Evolutionary conservation across 495 filamentous ascomycete genomes (phyloP).

Genomic region (Penicillium pancosmium): DNA sequence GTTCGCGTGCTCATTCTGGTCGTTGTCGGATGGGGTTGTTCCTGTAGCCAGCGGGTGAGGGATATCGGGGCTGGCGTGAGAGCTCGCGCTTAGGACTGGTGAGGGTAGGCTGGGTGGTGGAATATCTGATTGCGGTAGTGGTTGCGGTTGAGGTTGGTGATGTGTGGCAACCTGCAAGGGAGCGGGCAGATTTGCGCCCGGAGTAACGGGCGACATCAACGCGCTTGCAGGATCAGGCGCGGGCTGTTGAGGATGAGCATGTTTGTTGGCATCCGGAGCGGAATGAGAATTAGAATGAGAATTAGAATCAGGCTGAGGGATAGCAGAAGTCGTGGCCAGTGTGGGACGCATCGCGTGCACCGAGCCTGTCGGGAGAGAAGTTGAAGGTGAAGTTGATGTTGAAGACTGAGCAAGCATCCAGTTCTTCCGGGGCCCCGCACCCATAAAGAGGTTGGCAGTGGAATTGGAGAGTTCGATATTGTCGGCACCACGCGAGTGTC

Average conservation of each 20-base stretch:
- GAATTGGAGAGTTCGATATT: constrained; percentile 65
- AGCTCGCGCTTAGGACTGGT: constrained; percentile 20
- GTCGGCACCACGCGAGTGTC: constrained; percentile 13
- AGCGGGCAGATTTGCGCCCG: constrained; percentile 17
- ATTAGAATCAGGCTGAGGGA: too few species aligned
- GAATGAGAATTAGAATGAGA: not conserved
- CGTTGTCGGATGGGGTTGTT: not conserved
- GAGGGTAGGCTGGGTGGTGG: constrained; percentile 17
- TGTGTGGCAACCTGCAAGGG: not conserved
- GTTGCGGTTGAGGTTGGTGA: constrained; percentile 1
- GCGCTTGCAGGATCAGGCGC: not conserved
- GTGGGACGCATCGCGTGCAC: not conserved
- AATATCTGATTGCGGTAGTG: constrained; percentile 2
- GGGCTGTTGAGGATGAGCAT: not conserved
- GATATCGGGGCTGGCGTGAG: constrained; percentile 19
- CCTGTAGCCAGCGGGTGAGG: not conserved
- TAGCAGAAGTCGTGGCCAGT: not conserved
- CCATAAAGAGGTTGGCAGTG: constrained; percentile 67
- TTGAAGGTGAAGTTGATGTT: constrained; percentile 5
- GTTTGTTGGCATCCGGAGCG: not conserved
- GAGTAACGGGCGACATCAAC: constrained; percentile 31
- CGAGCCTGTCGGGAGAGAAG: not conserved
- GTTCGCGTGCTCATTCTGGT: not conserved
- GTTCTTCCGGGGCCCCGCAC: constrained; percentile 58
- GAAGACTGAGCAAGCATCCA: constrained; percentile 57